A percentile compares a stretch with the other conserved stretches of the same genome.
phyloP scores from a whole-genome alignment of 2,329 filamentous ascomycete species.

The Nemania bipapillata region DNA sequence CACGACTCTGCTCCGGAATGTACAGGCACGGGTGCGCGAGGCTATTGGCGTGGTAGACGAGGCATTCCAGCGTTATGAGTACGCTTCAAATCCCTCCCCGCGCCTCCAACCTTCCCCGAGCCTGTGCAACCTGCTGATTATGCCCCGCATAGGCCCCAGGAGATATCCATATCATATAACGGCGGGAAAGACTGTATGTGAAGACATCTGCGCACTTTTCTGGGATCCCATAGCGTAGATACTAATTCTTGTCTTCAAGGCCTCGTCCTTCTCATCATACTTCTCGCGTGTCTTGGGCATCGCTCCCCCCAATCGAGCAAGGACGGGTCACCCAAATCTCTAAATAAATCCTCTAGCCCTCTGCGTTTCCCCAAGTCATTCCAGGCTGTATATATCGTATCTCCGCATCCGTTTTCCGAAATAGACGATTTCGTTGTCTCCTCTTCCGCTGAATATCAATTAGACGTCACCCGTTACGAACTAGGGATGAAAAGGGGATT shows the following conservation, averaged over 20 bases:
- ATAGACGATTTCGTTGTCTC: constrained; percentile 84
- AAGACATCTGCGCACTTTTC: background rate
- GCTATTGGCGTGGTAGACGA: constrained; percentile 79
- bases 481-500: constrained; percentile 82
- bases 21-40: constrained; percentile 78
- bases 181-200: constrained; percentile 88
- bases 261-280: constrained; percentile 87
- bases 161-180: constrained; percentile 93
- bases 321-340: constrained; percentile 39
- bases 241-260: constrained; percentile 26
- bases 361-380: constrained; percentile 60
- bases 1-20: constrained; percentile 65
- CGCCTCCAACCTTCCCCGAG: background rate
- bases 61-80: constrained; percentile 81
- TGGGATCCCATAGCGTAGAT: background rate
- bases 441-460: constrained; percentile 75
- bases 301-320: constrained; percentile 47
- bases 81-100: constrained; percentile 49
- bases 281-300: constrained; percentile 72
- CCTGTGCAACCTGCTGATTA: constrained; percentile 12
- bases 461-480: constrained; percentile 77
- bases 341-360: constrained; percentile 38
- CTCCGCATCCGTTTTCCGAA: constrained; percentile 82
- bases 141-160: constrained; percentile 66
- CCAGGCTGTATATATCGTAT: constrained; percentile 89